Conservation (phyloP, 805 yeast genomes). For the Starmerella etchellsii region DNA sequence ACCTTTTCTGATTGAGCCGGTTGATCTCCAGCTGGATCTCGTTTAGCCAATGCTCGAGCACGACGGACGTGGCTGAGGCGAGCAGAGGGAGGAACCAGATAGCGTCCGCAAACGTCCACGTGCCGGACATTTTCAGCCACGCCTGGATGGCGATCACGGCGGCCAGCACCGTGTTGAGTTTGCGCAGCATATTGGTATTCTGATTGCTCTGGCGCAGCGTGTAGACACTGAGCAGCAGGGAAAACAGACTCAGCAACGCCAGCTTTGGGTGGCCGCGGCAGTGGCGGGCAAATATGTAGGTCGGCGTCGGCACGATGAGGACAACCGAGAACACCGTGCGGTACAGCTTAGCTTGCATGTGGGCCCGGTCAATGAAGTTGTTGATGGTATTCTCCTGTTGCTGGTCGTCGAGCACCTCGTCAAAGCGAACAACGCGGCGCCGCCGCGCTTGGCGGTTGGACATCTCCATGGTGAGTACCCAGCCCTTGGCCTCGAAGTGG, state of each 20-base stretch:
- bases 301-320: slow-evolving; percentile 26
- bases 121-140: slow-evolving; percentile 6
- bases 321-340: slow-evolving; percentile 22
- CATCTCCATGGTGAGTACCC: slow-evolving; percentile 9
- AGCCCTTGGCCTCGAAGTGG: too few species aligned
- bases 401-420: slow-evolving; percentile 20
- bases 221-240: slow-evolving; percentile 20
- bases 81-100: slow-evolving; percentile 26
- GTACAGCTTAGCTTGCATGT: slow-evolving; percentile 17
- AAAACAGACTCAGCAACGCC: slow-evolving; percentile 22
- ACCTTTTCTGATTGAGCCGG: slow-evolving; percentile 12
- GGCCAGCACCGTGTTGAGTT: slow-evolving; percentile 18
- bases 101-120: slow-evolving; percentile 22
- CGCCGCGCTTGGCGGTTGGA: slow-evolving; percentile 12
- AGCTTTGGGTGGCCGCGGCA: slow-evolving; percentile 23
- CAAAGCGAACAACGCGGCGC: slow-evolving; percentile 7
- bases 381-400: slow-evolving; percentile 25
- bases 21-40: slow-evolving; percentile 20
- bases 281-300: slow-evolving; percentile 22
- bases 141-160: slow-evolving; percentile 18
- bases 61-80: slow-evolving; percentile 18
- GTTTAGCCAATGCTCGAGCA: slow-evolving; percentile 23
- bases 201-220: slow-evolving; percentile 2
- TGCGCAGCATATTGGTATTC: slow-evolving; percentile 8
- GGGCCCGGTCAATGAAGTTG: slow-evolving; percentile 20